A percentile compares a stretch with the other conserved stretches of the same genome.
These are phyloP conservation scores for Globisporangium cederbergense DNA, from an alignment of 352 stramenopile genomes.

Conservation along the genomic window DNA sequence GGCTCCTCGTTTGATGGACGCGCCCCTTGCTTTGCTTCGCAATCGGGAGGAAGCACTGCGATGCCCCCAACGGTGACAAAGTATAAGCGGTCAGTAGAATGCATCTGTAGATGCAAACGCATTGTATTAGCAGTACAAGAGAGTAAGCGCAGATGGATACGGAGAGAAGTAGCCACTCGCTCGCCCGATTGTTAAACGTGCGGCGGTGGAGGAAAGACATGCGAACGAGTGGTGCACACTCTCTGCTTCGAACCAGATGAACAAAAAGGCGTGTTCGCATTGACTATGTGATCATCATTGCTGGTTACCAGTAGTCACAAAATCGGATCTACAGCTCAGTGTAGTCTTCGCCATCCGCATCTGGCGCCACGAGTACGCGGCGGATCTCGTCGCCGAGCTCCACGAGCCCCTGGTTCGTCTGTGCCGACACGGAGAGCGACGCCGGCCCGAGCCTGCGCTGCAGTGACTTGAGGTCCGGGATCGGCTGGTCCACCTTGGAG, in stretches of 20 bases:
- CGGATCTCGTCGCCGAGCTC: constrained; percentile 58
- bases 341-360: background rate
- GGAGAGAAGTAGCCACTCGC: background rate
- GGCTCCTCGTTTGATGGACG: background rate
- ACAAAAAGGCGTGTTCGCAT: background rate
- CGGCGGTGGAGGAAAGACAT: background rate
- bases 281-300: background rate
- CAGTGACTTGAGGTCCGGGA: constrained; percentile 35
- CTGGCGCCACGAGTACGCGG: constrained; percentile 33
- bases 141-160: background rate
- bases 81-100: background rate
- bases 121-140: background rate
- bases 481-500: constrained; percentile 76
- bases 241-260: too few relatives aligned
- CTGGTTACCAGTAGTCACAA: too few relatives aligned
- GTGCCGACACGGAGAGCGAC: constrained; percentile 44
- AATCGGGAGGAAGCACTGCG: too few relatives aligned
- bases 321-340: background rate
- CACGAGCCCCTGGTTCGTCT: constrained; percentile 75
- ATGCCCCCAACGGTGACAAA: too few relatives aligned
- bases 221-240: background rate
- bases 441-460: constrained; percentile 26
- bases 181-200: background rate
- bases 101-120: background rate
- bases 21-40: background rate